Evolutionary conservation across 23 red algal species (phyloP).

Genomic region (Chondrus crispus): DNA sequence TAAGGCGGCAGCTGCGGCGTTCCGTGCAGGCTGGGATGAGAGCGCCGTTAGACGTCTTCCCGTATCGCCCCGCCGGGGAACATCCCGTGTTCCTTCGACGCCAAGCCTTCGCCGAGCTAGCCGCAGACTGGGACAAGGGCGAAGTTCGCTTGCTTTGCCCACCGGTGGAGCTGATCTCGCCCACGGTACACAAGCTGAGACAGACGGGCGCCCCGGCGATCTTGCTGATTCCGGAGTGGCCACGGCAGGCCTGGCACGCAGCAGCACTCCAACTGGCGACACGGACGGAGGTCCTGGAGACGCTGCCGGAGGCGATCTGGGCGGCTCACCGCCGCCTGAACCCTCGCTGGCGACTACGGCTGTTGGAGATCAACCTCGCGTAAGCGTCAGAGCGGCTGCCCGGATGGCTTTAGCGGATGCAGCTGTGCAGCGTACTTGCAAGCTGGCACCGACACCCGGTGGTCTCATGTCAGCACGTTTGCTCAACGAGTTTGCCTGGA

Average conservation of each 20-base stretch:
- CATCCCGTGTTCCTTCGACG: no score
- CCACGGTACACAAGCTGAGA: slow-evolving; percentile 9
- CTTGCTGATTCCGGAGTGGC: slow-evolving; percentile 19
- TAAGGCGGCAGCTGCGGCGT: no score
- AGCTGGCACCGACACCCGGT: not conserved
- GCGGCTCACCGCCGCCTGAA: not conserved
- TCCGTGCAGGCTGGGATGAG: no score
- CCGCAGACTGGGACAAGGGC: not conserved
- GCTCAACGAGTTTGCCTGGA: not conserved
- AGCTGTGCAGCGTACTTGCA: not conserved
- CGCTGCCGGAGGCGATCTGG: not conserved
- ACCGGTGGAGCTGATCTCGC: slow-evolving; percentile 13
- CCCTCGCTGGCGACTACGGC: not conserved
- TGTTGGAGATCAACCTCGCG: not conserved
- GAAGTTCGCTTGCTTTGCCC: not conserved
- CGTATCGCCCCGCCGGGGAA: no score
- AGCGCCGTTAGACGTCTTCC: no score
- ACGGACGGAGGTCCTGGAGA: not conserved
- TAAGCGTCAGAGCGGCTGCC: not conserved
- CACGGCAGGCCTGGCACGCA: not conserved
- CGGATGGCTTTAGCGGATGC: not conserved
- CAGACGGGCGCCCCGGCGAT: not conserved
- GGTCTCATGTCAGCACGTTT: not conserved
- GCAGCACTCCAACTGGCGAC: not conserved
- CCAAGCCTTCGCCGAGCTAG: no score